These are phyloP conservation scores for Microthlaspi erraticum DNA, from an alignment of 345 rosid species.

Conservation along the genomic window DNA sequence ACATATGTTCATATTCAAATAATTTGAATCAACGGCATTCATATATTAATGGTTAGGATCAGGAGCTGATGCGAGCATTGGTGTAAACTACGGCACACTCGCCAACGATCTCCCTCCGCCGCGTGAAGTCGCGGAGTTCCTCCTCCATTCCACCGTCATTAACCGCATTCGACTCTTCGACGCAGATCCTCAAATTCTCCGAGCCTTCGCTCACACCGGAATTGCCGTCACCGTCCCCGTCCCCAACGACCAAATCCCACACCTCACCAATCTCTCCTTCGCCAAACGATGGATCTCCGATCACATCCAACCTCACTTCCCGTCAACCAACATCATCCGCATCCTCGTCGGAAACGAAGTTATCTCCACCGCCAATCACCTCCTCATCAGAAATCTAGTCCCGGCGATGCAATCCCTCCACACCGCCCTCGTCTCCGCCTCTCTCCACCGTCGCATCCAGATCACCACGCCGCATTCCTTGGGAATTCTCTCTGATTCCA, in stretches of 20 bases:
- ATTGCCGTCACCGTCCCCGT: conserved; percentile 64
- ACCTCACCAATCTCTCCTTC: conserved; percentile 54
- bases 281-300: conserved; percentile 68
- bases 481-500: conserved; percentile 68
- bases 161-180: conserved; percentile 76
- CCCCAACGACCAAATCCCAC: conserved; percentile 76
- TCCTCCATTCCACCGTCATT: conserved; percentile 67
- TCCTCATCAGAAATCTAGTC: conserved; percentile 55
- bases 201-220: conserved; percentile 71
- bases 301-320: conserved; percentile 61
- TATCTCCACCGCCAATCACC: conserved; percentile 55
- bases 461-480: conserved; percentile 85
- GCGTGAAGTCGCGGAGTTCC: conserved; percentile 66
- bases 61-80: conserved; percentile 58
- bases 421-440: conserved; percentile 60
- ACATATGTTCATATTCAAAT: background rate
- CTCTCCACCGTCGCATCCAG: conserved; percentile 66
- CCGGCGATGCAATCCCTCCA: conserved; percentile 81
- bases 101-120: conserved; percentile 85
- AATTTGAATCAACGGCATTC: conserved; percentile 27
- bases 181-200: conserved; percentile 56
- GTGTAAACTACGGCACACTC: conserved; percentile 82
- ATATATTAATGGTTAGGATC: background rate
- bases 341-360: conserved; percentile 91
- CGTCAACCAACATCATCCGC: conserved; percentile 70